phyloP scores from a whole-genome alignment of 2,329 filamentous ascomycete species.

The Colletotrichum sp. region DNA sequence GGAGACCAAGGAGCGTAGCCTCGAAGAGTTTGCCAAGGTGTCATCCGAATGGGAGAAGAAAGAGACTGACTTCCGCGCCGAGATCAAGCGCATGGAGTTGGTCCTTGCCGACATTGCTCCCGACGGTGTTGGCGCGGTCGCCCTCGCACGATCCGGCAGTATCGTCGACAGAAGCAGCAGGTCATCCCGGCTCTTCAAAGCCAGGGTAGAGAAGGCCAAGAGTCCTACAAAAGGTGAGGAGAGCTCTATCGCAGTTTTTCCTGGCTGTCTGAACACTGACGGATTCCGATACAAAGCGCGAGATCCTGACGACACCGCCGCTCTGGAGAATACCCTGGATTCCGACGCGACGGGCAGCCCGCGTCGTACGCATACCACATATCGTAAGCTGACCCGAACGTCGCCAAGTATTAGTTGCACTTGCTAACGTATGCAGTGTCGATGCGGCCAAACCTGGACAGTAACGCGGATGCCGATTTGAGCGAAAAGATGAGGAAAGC shows the following conservation, averaged over 20 bases:
- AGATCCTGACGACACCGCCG: background rate
- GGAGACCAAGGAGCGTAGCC: constrained; percentile 25
- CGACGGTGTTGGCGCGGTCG: constrained; percentile 48
- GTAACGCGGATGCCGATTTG: constrained; percentile 12
- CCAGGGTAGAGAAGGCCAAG: constrained; percentile 31
- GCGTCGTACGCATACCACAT: background rate
- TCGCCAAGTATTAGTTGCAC: no score
- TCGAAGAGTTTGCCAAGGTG: constrained; percentile 38
- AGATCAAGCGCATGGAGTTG: constrained; percentile 45
- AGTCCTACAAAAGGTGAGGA: background rate
- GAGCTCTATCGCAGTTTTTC: background rate
- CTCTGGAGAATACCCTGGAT: background rate
- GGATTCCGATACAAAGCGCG: background rate
- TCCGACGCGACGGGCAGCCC: background rate
- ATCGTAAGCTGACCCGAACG: background rate
- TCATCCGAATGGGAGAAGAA: constrained; percentile 42
- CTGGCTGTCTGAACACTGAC: background rate
- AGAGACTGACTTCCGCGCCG: constrained; percentile 39
- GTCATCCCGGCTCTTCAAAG: constrained; percentile 33
- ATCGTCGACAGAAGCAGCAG: constrained; percentile 40
- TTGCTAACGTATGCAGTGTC: constrained; percentile 1
- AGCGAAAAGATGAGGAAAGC: constrained; percentile 4
- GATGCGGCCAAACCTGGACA: constrained; percentile 2
- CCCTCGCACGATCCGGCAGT: constrained; percentile 46
- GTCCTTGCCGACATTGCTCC: constrained; percentile 36